Base-by-base conservation (phyloP, 768 basidiomycete species). In the Kwoniella sp. region DNA sequence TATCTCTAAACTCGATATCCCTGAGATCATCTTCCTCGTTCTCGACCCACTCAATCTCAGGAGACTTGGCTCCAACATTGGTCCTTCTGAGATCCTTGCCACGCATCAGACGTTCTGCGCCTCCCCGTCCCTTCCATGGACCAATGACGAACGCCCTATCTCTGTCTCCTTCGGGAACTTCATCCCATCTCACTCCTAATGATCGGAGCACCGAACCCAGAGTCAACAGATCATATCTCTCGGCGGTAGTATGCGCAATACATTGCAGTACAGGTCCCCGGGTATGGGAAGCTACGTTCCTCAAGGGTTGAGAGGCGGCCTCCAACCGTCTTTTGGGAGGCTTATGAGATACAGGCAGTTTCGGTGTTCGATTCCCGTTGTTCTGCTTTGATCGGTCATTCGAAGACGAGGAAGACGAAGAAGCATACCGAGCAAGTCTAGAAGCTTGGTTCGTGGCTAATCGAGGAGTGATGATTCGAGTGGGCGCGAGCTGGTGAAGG, bases 241-340 rank as follows among this genome's bases (percentile, higher is more conserved):
- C 91, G 0, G 92, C 89, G 0, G 93, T 94, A 0, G 92, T 87
- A 56, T 92, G 85, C 0, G 92, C 93, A 60, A 90, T 87, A 12
- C 94, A 87, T 15, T 89, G 82, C 57, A 87, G 85, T 55, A 94
- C 92, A 30, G 87, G 84, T 48, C 90, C 86, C 48, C 90, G 85
- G 10, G 92, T 93, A 7, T 90, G 89, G 2, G 90, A 92, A 10
- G 90, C 90, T 69, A 90, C 92, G 24, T 88, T 83, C 54, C 92
- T 88, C 65, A 95, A 90, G 7, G 91, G 88, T 47, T 90, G 83
- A 1, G 92, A 96, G 5, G 86, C 92, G 17, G 90, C 85, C 17
- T 92, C 92, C 7, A 91, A 85, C 50, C 92, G 86, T 49, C 92
- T 85, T 68, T 77, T 77, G 22, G 78, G 73, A 5, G 75, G 76